These are phyloP conservation scores for Dissophora ornata DNA, from an alignment of 192 early-diverging fungal species.

Conservation along the genomic window DNA sequence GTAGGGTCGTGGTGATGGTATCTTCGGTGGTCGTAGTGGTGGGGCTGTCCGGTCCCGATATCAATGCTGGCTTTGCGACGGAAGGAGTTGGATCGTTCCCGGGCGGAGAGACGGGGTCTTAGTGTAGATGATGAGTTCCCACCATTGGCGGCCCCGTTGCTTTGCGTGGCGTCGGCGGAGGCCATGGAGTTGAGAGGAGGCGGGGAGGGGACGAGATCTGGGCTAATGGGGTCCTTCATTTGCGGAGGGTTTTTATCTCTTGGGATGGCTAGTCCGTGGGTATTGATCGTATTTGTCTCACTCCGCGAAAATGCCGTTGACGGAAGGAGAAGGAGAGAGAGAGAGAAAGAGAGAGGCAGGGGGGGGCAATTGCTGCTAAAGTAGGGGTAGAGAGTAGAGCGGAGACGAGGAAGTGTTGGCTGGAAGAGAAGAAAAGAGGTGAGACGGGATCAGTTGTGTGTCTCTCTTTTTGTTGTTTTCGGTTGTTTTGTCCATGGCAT, in stretches of 20 bases:
- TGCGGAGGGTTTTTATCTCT: background rate
- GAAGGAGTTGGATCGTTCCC: slow-evolving; percentile 38
- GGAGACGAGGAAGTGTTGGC: background rate
- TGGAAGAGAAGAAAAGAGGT: background rate
- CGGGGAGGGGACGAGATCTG: background rate
- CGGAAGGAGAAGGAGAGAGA: background rate
- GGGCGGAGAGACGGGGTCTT: background rate
- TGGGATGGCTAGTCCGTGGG: too few relatives aligned
- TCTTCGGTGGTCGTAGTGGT: slow-evolving; percentile 45
- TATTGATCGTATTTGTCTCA: too few relatives aligned
- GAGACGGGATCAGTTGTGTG: background rate
- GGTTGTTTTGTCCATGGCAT: too few relatives aligned
- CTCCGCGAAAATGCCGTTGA: background rate
- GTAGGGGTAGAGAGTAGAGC: background rate
- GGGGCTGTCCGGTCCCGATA: slow-evolving; percentile 24
- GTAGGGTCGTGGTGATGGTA: slow-evolving; percentile 44
- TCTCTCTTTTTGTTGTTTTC: background rate
- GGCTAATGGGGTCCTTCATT: slow-evolving; percentile 24
- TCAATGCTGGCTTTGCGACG: slow-evolving; percentile 41
- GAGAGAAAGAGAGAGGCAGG: background rate
- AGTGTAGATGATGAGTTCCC: too few relatives aligned
- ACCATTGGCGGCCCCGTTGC: too few relatives aligned
- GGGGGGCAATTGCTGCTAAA: background rate
- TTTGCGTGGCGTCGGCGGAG: too few relatives aligned
- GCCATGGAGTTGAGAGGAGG: slow-evolving; percentile 9